Conservation (phyloP, 2,329 filamentous ascomycete genomes). For the Trichoderma atrobrunneum region DNA sequence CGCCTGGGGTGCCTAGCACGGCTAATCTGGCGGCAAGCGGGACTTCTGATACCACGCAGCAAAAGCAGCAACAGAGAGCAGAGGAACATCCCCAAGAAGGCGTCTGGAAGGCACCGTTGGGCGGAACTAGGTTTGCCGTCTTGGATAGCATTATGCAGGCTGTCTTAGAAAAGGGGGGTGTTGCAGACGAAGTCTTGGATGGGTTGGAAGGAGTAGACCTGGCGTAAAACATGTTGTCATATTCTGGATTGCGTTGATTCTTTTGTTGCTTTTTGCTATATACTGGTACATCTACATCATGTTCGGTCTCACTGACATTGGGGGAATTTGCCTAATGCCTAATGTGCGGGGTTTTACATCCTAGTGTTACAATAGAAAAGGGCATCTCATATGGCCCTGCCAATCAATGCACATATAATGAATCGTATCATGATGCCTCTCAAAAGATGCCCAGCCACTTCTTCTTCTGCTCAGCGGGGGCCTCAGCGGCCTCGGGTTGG, state of each 20-base stretch:
- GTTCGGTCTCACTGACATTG: not conserved
- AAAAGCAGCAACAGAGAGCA: constrained; percentile 32
- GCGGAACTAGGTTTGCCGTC: constrained; percentile 74
- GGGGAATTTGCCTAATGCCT: constrained; percentile 4
- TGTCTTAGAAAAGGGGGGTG: constrained; percentile 72
- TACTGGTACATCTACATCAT: constrained; percentile 16
- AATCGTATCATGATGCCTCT: not conserved
- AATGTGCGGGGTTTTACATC: not conserved
- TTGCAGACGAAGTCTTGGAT: constrained; percentile 81
- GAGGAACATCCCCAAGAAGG: constrained; percentile 62
- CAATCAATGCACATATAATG: constrained; percentile 11
- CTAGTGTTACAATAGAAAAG: constrained; percentile 3
- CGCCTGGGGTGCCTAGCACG: constrained; percentile 65
- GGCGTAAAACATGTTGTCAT: constrained; percentile 38
- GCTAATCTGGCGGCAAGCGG: constrained; percentile 55
- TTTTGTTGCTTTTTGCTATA: not conserved
- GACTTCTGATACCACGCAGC: constrained; percentile 36
- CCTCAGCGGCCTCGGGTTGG: constrained; percentile 28
- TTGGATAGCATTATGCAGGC: constrained; percentile 73
- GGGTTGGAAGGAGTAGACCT: constrained; percentile 75
- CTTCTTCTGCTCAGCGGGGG: constrained; percentile 47
- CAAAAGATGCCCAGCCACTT: constrained; percentile 85
- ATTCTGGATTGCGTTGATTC: not conserved
- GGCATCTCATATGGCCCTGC: not conserved
- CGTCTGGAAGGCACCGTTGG: constrained; percentile 82